A percentile compares a stretch with the other conserved stretches of the same genome.
Conservation (phyloP, 345 rosid species). For the Rhizophora mangle region DNA sequence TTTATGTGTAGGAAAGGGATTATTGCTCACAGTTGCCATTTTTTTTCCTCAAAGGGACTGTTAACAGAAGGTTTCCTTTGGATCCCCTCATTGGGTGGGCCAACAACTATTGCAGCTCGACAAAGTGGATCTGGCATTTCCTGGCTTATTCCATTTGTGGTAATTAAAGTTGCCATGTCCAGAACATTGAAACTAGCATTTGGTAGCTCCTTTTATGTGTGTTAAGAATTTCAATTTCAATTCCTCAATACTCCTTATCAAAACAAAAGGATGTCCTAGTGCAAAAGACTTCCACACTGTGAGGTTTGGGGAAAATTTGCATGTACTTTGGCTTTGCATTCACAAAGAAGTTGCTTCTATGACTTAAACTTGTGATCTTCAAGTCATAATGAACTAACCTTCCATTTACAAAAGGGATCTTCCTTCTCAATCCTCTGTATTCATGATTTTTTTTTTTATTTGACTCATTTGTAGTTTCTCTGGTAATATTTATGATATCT, state of each 20-base stretch:
- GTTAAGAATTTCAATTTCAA: conserved; percentile 1
- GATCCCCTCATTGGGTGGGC: conserved; percentile 97
- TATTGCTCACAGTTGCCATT: conserved; percentile 18
- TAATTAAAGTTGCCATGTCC: conserved; percentile 32
- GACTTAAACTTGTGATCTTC: too few species aligned
- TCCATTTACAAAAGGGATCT: too few species aligned
- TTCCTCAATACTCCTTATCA: not conserved
- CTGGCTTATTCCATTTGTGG: conserved; percentile 97
- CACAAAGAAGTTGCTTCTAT: too few species aligned
- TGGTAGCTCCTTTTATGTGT: not conserved
- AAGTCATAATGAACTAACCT: too few species aligned
- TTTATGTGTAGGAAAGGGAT: not conserved
- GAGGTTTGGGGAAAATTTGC: too few species aligned
- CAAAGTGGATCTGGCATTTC: conserved; percentile 96
- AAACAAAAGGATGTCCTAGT: not conserved
- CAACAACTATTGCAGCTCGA: conserved; percentile 94
- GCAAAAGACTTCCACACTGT: too few species aligned
- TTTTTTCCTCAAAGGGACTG: conserved; percentile 52
- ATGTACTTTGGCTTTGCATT: too few species aligned
- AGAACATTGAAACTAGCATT: conserved; percentile 8
- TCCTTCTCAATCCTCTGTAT: too few species aligned
- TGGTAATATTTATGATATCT: too few species aligned
- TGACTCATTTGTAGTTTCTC: too few species aligned
- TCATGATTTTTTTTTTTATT: too few species aligned
- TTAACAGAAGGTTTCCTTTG: conserved; percentile 98